Percentiles rank a stretch among this genome's conserved stretches.
Conservation (phyloP, 805 yeast genomes). For the Lachancea meyersii region DNA sequence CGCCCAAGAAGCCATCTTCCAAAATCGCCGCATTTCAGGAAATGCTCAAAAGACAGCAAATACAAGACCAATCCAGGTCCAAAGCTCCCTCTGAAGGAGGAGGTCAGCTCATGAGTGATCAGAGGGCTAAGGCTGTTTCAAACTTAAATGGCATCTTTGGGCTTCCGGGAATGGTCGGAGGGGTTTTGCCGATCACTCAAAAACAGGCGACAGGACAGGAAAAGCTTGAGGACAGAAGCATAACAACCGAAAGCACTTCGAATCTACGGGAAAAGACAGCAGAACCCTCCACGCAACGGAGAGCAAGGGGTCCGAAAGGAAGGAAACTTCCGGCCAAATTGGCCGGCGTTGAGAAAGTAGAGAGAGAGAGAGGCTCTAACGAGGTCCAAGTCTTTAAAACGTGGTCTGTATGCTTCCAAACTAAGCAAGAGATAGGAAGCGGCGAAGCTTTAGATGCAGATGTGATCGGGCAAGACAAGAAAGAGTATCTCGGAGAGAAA, state of each 20-base stretch:
- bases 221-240: constrained; percentile 10
- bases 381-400: constrained; percentile 19
- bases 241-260: neutral
- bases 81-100: constrained; percentile 14
- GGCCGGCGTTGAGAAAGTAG: constrained; percentile 35
- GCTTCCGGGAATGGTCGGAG: constrained; percentile 43
- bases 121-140: constrained; percentile 46
- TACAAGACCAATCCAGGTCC: constrained; percentile 23
- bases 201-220: constrained; percentile 17
- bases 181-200: constrained; percentile 20
- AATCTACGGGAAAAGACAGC: neutral
- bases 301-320: constrained; percentile 72
- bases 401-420: constrained; percentile 17
- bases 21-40: constrained; percentile 78
- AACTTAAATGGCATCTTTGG: constrained; percentile 58
- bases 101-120: constrained; percentile 24
- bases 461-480: too few relatives aligned
- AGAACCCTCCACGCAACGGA: constrained; percentile 36
- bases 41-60: constrained; percentile 53
- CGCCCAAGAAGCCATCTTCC: constrained; percentile 72
- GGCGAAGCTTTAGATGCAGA: neutral
- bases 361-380: constrained; percentile 15
- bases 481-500: too few relatives aligned
- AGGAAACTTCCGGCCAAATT: constrained; percentile 53
- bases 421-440: neutral